Evolutionary conservation across 1,284 basidiomycete genomes (phyloP).

Genomic region (Puccinia triticina): DNA sequence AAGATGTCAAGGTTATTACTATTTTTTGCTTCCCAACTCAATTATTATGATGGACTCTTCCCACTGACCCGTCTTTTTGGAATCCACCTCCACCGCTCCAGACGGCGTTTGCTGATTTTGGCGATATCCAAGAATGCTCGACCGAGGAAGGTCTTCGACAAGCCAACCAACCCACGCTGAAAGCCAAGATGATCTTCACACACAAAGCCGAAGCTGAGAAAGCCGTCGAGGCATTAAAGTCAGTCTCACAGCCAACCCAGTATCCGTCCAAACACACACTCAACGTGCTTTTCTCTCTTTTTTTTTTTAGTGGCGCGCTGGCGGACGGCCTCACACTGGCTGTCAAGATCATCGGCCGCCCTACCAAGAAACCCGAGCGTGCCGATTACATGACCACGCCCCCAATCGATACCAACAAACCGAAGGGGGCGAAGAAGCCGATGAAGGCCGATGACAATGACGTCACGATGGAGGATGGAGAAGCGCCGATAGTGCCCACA

Average conservation of each 20-base stretch:
- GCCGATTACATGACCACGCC: conserved; percentile 25
- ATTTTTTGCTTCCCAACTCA: neutral
- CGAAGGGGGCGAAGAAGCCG: neutral
- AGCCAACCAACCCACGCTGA: conserved; percentile 25
- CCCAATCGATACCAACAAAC: neutral
- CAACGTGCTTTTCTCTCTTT: neutral
- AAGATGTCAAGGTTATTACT: conserved; percentile 39
- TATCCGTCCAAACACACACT: neutral
- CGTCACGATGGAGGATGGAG: conserved; percentile 6
- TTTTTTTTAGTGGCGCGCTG: conserved; percentile 29
- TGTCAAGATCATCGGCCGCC: conserved; percentile 39
- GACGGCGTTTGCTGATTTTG: conserved; percentile 49
- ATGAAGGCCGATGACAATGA: neutral
- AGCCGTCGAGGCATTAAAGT: conserved; percentile 43
- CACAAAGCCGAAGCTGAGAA: conserved; percentile 28
- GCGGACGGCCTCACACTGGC: conserved; percentile 31
- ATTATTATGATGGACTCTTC: neutral
- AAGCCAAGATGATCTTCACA: conserved; percentile 34
- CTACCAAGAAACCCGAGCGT: conserved; percentile 30
- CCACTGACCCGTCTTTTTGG: neutral
- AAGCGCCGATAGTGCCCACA: neutral
- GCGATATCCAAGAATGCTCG: conserved; percentile 42
- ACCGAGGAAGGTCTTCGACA: conserved; percentile 48
- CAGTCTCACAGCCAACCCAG: no score
- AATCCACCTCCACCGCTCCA: conserved; percentile 2